Evolutionary conservation across 2,329 filamentous ascomycete genomes (phyloP), one percentile per base, ranked within the genome.

Genomic region (Epicoccum sorghinum): DNA sequence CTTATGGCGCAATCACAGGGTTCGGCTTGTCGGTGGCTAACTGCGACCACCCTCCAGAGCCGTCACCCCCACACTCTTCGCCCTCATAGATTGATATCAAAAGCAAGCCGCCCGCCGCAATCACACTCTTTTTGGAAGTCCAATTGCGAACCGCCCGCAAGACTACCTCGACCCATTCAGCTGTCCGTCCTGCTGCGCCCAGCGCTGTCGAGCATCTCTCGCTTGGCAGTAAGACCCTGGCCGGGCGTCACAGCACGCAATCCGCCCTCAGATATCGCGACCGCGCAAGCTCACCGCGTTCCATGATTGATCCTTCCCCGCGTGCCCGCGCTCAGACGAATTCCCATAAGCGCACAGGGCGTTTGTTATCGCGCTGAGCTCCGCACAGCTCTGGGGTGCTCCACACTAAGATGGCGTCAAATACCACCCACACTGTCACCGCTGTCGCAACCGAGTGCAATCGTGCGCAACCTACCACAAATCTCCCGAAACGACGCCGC

Each of bases 381-480:
- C 32, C 33, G 24, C 22, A 29, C 51, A n/a, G 42, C 42, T 46
- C 52, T 52, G 52, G 32, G 40, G 43, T 49, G 37, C 49, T 51
- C 37, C 45, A 38, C 44, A 40, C 61, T 51, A 60, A 47, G 50
- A 65, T 64, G 61, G 58, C 57, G 52, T 71, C 69, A 67, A 67
- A 67, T 62, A 57, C 55, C 55, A 62, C 62, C 9, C 60, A 61
- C 47, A 59, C 60, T 57, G 27, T 61, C 56, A 58, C 66, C 47
- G 40, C 61, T 60, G 55, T 67, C 65, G 62, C 66, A 66, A 66
- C 64, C 61, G 60, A 66, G 23, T 55, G 48, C 59, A 53, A 43
- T 56, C 52, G 47, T 45, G 44, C 57, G 40, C 60, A 53, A 39
- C 42, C 60, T 35, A 40, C 18, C 33, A 33, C 52, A 9, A 51